A percentile compares a stretch with the other conserved stretches of the same genome.
These are phyloP conservation scores for Vigna hirtella DNA, from an alignment of 306 rosid species.

Conservation along the genomic window DNA sequence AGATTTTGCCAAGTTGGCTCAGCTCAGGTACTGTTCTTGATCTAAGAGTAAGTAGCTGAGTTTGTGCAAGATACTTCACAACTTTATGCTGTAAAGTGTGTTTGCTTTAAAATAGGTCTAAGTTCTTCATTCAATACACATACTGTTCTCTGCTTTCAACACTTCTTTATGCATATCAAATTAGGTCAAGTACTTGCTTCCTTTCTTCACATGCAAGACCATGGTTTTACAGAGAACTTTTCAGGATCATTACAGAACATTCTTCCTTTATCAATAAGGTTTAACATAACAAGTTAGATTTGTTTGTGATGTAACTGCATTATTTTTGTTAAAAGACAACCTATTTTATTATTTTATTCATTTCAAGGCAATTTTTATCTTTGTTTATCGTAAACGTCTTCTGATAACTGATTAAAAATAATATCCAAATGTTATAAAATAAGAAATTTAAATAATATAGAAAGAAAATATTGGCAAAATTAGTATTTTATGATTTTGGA, in stretches of 20 bases:
- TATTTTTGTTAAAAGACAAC: no score
- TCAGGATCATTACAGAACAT: not conserved
- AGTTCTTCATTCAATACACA: conserved; percentile 21
- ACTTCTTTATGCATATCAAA: not conserved
- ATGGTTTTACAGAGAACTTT: not conserved
- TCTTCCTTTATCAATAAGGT: no score
- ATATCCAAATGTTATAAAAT: no score
- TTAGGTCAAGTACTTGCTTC: conserved; percentile 8
- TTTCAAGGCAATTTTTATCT: no score
- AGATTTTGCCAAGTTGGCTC: conserved; percentile 24
- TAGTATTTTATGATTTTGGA: no score
- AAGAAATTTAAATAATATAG: no score
- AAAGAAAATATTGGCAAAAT: no score
- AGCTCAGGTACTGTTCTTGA: not conserved
- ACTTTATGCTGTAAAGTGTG: conserved; percentile 26
- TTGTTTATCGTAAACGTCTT: no score
- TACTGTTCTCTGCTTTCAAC: not conserved
- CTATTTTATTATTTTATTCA: no score
- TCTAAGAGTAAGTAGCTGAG: not conserved
- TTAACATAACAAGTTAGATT: no score
- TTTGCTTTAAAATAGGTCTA: not conserved
- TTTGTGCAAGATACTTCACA: not conserved
- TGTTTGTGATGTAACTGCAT: no score
- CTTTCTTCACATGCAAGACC: conserved; percentile 25
- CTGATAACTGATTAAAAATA: no score